These are phyloP conservation scores for Ganoderma boninense DNA, from an alignment of 1,284 basidiomycete genomes.

Conservation along the genomic window DNA sequence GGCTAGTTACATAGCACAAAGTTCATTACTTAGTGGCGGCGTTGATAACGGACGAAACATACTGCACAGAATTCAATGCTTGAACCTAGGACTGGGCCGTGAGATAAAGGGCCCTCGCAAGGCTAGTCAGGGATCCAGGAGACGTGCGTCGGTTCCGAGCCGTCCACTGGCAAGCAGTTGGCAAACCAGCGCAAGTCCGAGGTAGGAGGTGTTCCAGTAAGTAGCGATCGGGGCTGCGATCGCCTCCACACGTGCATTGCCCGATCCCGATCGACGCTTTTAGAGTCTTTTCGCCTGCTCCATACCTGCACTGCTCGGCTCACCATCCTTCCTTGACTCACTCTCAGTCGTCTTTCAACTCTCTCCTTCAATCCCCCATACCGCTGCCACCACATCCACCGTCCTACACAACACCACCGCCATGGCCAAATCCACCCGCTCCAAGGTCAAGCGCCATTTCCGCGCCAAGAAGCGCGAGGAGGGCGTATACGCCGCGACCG, in stretches of 20 bases:
- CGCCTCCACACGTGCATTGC: slow-evolving; percentile 22
- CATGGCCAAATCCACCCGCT: slow-evolving; percentile 95
- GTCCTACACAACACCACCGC: slow-evolving; percentile 27
- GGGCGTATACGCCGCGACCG: slow-evolving; percentile 84
- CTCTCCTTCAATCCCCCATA: neutral
- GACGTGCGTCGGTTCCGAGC: neutral
- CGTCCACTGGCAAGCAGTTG: neutral
- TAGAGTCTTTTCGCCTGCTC: slow-evolving; percentile 19
- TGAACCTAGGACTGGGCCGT: neutral
- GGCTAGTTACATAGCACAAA: too few species aligned
- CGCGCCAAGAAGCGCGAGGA: slow-evolving; percentile 87
- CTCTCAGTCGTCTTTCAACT: neutral
- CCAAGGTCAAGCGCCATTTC: slow-evolving; percentile 88
- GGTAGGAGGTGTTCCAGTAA: neutral
- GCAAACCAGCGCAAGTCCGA: neutral
- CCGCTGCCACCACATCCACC: neutral
- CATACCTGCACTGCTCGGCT: neutral
- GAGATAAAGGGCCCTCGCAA: neutral
- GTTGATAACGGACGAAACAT: neutral
- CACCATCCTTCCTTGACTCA: slow-evolving; percentile 1
- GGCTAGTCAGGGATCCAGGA: neutral
- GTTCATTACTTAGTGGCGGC: too few species aligned
- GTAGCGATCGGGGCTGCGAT: slow-evolving; percentile 18
- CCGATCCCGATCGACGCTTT: slow-evolving; percentile 30
- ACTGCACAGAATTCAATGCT: neutral